Base-by-base conservation (phyloP, 108 stramenopile genomes). In the Mediolabrus comicus region DNA sequence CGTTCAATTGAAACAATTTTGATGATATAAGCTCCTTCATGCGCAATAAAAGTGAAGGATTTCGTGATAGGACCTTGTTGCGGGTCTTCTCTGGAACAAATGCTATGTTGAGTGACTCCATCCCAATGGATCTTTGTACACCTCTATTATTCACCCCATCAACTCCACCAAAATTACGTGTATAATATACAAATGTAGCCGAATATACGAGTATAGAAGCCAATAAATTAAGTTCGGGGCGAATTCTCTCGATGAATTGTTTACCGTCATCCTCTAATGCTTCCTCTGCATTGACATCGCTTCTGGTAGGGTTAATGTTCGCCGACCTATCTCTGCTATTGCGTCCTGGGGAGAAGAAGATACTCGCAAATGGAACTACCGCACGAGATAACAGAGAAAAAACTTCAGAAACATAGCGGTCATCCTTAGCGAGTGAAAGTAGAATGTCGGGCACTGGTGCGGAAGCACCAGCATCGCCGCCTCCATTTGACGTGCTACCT, bases 371-470 rank as follows among this genome's bases (percentile, higher is more conserved):
- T 22, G 77, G 71, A 22, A 64, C 57, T 11, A 72, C 30, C 2
- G 58, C 43, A 11, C 56, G 72, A 31, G 60, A 30, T 7, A 79
- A 41, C 14, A 79, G 58, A 11, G 52, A 30, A 5, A 60, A 60
- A 1, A 73, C 27, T 36, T 78, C 54, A 11, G 71, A 67, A 55
- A 73, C 59, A 59, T 78, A 78, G 25, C 77, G 77, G 62, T 67
- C 66, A 29, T 72, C 71, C 41, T 78, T 78, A 34, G 77, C 77
- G n/a, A 67, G 35, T 3, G 77, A 78, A 22, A 78, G 65, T n/a
- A 78, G 65, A 36, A 73, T 57, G 35, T 78, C 77, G 36, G 77
- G 66, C 24, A 73, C 59, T 4, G 77, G 72, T 3, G 77, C 77
- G 16, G 46, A 49, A 24, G 46, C 46, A 22, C 22, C 46, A 24